Base-by-base conservation (phyloP, 2,329 filamentous ascomycete species). In the Talaromyces albobiverticillius region DNA sequence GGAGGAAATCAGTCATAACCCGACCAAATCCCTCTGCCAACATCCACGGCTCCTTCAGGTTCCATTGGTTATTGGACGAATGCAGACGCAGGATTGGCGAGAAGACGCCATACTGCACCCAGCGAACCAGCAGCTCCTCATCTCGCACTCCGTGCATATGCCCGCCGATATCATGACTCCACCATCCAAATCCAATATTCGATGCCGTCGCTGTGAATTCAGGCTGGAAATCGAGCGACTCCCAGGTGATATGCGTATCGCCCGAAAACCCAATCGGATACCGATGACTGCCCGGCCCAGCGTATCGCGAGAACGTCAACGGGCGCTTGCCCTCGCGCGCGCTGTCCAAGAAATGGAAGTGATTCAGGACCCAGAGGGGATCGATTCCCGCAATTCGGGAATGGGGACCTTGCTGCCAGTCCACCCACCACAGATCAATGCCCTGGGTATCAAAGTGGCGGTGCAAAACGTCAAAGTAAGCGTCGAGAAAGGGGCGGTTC, bases 151-250 rank as follows among this genome's bases (percentile, higher is more conserved):
- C 84, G 2, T 67, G 64, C 60, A 81, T 79, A 62, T 87, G 84
- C 0, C 84, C 84, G n/a, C 84, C 84, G 25, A 87, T 84, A 58
- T 87, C 84, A 64, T 87, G 83, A 47, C 80, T 83, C 84, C 84
- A 87, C 83, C 83, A 86, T 2, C 83, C 84, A 58, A 83, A 87
- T 0, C 84, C 84, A 55, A 87, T 84, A 64, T 87, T 87, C 9
- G 82, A 83, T 0, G 84, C 82, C 0, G 81, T 85, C 3, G 82
- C 81, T 0, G 84, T 87, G 61, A 87, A 87, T 61, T 87, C 83
- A 6, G 84, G 83, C 63, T 87, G 84, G 67, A 86, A 87, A 13
- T 76, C 65, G 14, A 87, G 74, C 0, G 80, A 83, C 0, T 74
- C 78, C 84, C 84, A 87, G 0, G 80, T 81, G 16, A 81, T 79